These are phyloP conservation scores for Solanum chaucha DNA, from an alignment of 257 asterid species.

Conservation along the genomic window DNA sequence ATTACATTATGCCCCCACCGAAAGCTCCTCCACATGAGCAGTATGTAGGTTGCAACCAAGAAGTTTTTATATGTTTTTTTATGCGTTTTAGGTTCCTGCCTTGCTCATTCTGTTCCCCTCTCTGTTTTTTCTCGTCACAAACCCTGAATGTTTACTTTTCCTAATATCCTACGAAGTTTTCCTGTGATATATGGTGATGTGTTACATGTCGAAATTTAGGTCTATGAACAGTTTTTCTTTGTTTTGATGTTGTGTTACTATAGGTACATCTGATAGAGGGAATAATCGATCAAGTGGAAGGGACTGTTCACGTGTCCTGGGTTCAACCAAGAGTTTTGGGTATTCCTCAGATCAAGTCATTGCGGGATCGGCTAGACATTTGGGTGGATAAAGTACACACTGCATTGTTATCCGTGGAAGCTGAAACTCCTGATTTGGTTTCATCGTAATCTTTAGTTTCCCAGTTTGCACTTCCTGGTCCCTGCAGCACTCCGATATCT, in stretches of 20 bases:
- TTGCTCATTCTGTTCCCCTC: background rate
- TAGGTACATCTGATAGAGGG: slow-evolving; percentile 96
- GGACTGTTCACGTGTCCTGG: slow-evolving; percentile 83
- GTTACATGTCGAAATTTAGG: background rate
- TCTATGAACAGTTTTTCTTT: background rate
- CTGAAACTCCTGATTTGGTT: slow-evolving; percentile 93
- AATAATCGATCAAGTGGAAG: slow-evolving; percentile 87
- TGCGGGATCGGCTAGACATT: slow-evolving; percentile 68
- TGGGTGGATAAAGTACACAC: slow-evolving; percentile 91
- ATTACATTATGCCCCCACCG: background rate
- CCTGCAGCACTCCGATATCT: slow-evolving; percentile 2
- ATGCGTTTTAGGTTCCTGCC: background rate
- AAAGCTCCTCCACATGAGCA: background rate
- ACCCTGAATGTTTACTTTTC: background rate
- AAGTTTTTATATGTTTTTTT: background rate
- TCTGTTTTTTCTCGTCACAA: background rate
- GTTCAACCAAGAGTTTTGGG: slow-evolving; percentile 97
- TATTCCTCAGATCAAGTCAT: slow-evolving; percentile 69
- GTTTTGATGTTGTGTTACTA: background rate
- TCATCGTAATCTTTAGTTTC: slow-evolving; percentile 36
- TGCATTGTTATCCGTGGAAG: slow-evolving; percentile 85
- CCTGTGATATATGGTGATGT: background rate
- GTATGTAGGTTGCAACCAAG: background rate
- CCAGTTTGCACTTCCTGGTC: slow-evolving; percentile 2
- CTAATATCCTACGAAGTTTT: background rate